A percentile compares a stretch with the other conserved stretches of the same genome.
phyloP scores from a whole-genome alignment of 108 stramenopile species.

The Fistulifera pelliculosa region DNA sequence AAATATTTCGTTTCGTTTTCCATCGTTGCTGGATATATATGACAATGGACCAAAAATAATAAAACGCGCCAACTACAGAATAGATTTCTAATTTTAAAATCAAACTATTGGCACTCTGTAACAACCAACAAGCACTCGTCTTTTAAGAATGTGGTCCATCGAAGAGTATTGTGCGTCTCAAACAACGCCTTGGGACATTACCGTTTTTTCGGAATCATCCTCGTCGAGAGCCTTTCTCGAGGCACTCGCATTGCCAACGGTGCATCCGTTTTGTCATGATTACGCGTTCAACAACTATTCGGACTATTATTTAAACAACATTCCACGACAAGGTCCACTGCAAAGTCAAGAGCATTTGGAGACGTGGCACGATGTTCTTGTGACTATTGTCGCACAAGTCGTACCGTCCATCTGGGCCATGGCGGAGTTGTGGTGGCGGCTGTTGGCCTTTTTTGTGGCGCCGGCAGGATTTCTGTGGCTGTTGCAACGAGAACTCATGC shows the following conservation, averaged over 20 bases:
- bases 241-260: conserved; percentile 7
- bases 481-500: conserved; percentile 4
- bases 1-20: no score
- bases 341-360: conserved; percentile 9
- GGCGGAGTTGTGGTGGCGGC: conserved; percentile 69
- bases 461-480: conserved; percentile 28
- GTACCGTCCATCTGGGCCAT: conserved; percentile 50
- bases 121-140: no score
- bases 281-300: neutral
- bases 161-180: conserved; percentile 19
- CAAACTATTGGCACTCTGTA: no score
- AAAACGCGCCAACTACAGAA: no score
- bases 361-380: conserved; percentile 10
- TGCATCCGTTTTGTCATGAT: conserved; percentile 43
- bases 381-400: conserved; percentile 17
- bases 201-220: neutral
- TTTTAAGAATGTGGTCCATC: conserved; percentile 15
- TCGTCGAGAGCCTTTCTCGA: conserved; percentile 9
- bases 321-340: conserved; percentile 36
- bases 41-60: no score
- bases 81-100: no score
- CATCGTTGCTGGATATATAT: no score
- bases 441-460: conserved; percentile 39
- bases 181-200: neutral
- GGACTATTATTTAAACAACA: conserved; percentile 4